These are phyloP conservation scores for Aspergillus diversus DNA, from an alignment of 495 filamentous ascomycete species.

Conservation along the genomic window DNA sequence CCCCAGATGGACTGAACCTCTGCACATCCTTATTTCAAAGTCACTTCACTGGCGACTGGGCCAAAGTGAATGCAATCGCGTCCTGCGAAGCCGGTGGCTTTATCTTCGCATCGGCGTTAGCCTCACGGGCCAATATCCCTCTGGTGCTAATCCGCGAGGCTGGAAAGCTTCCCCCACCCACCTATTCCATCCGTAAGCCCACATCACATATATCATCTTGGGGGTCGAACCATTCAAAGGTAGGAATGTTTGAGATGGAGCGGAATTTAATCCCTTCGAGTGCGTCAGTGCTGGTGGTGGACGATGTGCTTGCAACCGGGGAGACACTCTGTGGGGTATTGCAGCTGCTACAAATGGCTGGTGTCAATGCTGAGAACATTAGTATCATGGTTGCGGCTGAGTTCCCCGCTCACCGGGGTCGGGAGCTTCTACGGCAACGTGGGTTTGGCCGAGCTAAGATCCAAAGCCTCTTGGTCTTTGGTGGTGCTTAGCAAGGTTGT, in stretches of 20 bases:
- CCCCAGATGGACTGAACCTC: constrained; percentile 54
- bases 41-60: constrained; percentile 56
- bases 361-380: constrained; percentile 46
- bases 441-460: constrained; percentile 61
- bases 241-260: constrained; percentile 57
- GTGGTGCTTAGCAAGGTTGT: constrained; percentile 9
- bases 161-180: constrained; percentile 64
- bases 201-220: constrained; percentile 61
- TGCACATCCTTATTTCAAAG: constrained; percentile 57
- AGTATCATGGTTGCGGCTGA: constrained; percentile 63
- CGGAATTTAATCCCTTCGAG: constrained; percentile 46
- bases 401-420: constrained; percentile 63
- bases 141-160: constrained; percentile 60
- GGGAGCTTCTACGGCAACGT: constrained; percentile 50
- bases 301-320: constrained; percentile 67
- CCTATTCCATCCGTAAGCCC: constrained; percentile 52
- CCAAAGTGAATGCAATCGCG: constrained; percentile 47
- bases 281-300: constrained; percentile 59
- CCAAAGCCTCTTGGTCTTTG: constrained; percentile 64
- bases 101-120: constrained; percentile 59
- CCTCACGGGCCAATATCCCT: constrained; percentile 46
- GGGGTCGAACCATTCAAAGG: constrained; percentile 31
- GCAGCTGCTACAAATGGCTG: constrained; percentile 51
- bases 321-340: constrained; percentile 62
- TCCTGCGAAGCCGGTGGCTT: constrained; percentile 63